Evolutionary conservation across 345 rosid species (phyloP).

Genomic region (Gynandropsis gynandra): DNA sequence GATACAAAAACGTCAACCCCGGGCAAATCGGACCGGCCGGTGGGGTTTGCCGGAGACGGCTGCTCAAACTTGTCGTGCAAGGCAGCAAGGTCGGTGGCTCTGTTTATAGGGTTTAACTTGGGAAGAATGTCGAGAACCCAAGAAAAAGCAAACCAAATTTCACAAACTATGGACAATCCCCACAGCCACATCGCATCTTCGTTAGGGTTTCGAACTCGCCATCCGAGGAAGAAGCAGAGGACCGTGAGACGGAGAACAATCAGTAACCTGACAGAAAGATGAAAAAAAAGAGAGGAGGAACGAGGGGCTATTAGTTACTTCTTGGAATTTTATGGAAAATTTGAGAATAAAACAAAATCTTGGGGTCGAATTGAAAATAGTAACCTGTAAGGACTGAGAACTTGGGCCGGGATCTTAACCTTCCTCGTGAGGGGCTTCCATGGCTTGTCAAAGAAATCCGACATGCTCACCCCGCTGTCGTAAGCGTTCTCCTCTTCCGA

Average conservation of each 20-base stretch:
- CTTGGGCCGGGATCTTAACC: constrained; percentile 45
- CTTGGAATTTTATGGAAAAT: not conserved
- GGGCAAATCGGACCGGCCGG: constrained; percentile 83
- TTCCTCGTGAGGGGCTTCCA: constrained; percentile 94
- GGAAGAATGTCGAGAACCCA: constrained; percentile 85
- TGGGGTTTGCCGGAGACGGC: constrained; percentile 66
- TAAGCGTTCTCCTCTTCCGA: constrained; percentile 37
- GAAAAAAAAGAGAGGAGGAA: not conserved
- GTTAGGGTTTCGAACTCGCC: constrained; percentile 77
- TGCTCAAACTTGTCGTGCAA: constrained; percentile 71
- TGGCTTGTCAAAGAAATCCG: constrained; percentile 90
- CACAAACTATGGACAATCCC: constrained; percentile 75
- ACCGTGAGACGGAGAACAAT: constrained; percentile 45
- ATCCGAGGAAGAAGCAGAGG: constrained; percentile 48
- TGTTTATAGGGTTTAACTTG: constrained; percentile 73
- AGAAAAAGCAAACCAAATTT: constrained; percentile 90
- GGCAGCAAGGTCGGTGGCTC: constrained; percentile 75
- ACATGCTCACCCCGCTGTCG: constrained; percentile 54
- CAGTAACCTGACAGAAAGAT: constrained; percentile 43
- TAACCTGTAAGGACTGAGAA: constrained; percentile 87
- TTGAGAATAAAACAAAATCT: not conserved
- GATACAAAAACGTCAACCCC: constrained; percentile 79
- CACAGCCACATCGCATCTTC: constrained; percentile 84
- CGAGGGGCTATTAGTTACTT: not conserved
- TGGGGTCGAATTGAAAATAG: not conserved